Percentiles rank a stretch among this genome's conserved stretches.
These are phyloP conservation scores for Sarocladiaceae sp. DNA, from an alignment of 2,329 filamentous ascomycete species.

Conservation along the genomic window DNA sequence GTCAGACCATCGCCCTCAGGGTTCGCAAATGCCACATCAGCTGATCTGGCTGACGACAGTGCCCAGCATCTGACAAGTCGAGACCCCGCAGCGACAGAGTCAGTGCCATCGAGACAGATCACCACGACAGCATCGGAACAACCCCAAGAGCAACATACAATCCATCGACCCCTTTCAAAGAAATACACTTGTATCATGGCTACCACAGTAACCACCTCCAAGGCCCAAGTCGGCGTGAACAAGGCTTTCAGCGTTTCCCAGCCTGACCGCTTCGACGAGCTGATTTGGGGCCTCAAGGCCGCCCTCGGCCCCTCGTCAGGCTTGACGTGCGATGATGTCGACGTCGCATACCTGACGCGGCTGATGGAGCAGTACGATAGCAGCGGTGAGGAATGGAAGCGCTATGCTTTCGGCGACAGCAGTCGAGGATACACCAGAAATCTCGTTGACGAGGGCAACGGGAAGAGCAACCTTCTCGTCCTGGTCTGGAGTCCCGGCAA, in stretches of 20 bases:
- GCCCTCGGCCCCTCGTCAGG: constrained; percentile 76
- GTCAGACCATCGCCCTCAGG: neutral
- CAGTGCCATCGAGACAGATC: neutral
- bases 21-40: constrained; percentile 7
- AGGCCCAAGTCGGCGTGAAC: constrained; percentile 12
- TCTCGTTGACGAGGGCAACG: constrained; percentile 84
- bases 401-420: constrained; percentile 67
- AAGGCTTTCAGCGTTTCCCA: constrained; percentile 19
- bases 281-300: constrained; percentile 67
- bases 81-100: constrained; percentile 2
- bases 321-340: constrained; percentile 73
- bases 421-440: constrained; percentile 76
- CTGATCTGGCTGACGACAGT: constrained; percentile 3
- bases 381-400: constrained; percentile 61
- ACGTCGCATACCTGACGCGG: constrained; percentile 62
- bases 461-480: constrained; percentile 69
- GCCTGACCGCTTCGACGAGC: constrained; percentile 54
- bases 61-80: constrained; percentile 1
- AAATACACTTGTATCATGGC: constrained; percentile 25
- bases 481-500: constrained; percentile 86
- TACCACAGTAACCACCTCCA: constrained; percentile 23
- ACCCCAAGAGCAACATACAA: constrained; percentile 6
- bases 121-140: neutral
- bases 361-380: constrained; percentile 73
- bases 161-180: neutral